Base-by-base conservation (phyloP, 164 flowering plant species). In the Umbilicus rupestris region DNA sequence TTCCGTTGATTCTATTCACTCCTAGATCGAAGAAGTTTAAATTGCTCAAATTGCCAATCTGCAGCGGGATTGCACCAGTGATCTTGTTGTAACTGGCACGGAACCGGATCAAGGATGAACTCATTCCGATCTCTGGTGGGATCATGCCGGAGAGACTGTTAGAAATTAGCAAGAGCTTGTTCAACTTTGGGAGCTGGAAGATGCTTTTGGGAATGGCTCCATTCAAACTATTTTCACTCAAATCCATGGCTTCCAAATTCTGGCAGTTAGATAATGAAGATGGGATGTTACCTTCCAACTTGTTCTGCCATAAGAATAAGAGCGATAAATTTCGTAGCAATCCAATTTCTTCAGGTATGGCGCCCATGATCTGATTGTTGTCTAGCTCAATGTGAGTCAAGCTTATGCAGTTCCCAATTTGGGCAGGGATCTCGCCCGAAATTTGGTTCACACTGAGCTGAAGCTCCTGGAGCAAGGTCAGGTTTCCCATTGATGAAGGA, bases 321-420 rank as follows among this genome's bases (percentile, higher is more conserved):
- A 86, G 44, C 0, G 84, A 78, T 4, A 90, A 73, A 65, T 85
- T 82, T 28, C 49, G 17, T 1, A 90, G 69, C 15, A 66, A 70
- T 0, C 92, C 94, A 15, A 90, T 52, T 29, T 81, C 82, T 6
- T 74, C 33, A 14, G 97, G 97, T 8, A 90, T 88, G 6, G 81
- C 19, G 2, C 94, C 97, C 0, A 82, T 72, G 73, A 90, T 59
- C 47, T 82, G 85, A 65, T 90, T 90, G 80, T 90, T 90, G 64
- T 90, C 97, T 49, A 90, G 89, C 72, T 83, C 90, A n/a, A 90
- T 74, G 50, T 81, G 89, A 47, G 85, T 83, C 0, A 90, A 66
- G 30, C 66, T 65, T 16, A 12, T 44, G 42, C 92, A 86, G 62
- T 82, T 84, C 15, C 83, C 84, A 5, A 86, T 57, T 22, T 76